Conservation (phyloP, 1,139 yeast species). For the Pichia sp. region DNA sequence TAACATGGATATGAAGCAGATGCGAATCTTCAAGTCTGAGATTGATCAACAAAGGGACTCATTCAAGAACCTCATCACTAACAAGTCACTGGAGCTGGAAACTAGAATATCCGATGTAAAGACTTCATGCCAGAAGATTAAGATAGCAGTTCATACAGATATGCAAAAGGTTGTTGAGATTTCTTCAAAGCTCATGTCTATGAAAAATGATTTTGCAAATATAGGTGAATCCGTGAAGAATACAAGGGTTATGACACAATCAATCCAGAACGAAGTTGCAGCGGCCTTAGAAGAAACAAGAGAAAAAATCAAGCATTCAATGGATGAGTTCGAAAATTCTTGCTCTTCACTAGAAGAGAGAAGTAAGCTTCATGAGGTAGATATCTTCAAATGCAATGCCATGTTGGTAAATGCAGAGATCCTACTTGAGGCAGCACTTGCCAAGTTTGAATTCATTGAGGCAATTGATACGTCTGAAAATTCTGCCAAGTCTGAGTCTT, state of each 20-base stretch:
- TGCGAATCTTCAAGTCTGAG: constrained; percentile 5
- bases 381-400: constrained; percentile 21
- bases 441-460: constrained; percentile 19
- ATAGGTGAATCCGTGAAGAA: background rate
- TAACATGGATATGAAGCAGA: constrained; percentile 5
- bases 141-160: constrained; percentile 8
- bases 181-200: background rate
- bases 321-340: constrained; percentile 15
- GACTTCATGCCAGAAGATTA: constrained; percentile 2
- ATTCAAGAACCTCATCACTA: constrained; percentile 8
- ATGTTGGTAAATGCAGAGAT: constrained; percentile 20
- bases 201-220: background rate
- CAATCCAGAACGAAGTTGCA: background rate
- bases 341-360: constrained; percentile 8
- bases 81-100: constrained; percentile 9
- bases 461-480: background rate
- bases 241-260: background rate
- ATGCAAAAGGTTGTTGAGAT: constrained; percentile 2
- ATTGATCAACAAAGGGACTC: constrained; percentile 6
- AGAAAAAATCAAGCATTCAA: constrained; percentile 13
- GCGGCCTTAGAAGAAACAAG: background rate
- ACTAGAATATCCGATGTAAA: constrained; percentile 5
- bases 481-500: background rate
- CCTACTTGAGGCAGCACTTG: constrained; percentile 22
- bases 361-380: constrained; percentile 16